Evolutionary conservation across 768 basidiomycete species (phyloP).

Genomic region (Rhizopogon salebrosus): DNA sequence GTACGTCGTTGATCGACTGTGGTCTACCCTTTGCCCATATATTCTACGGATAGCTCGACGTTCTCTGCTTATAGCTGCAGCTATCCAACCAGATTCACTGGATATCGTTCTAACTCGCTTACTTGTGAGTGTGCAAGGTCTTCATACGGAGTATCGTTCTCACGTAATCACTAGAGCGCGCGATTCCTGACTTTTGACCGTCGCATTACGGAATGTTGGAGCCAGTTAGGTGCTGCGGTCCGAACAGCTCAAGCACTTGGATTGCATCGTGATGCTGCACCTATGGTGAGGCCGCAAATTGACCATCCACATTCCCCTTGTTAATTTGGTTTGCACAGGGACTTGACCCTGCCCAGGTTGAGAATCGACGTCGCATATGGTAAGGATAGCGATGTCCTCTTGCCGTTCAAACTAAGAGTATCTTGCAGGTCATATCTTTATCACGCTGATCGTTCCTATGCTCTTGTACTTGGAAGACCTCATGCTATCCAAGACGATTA

Average conservation of each 20-base stretch:
- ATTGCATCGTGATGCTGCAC: conserved; percentile 82
- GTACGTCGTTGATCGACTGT: conserved; percentile 43
- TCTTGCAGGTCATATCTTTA: conserved; percentile 75
- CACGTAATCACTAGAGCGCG: conserved; percentile 46
- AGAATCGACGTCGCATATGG: conserved; percentile 91
- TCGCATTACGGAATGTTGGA: conserved; percentile 94
- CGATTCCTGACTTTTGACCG: conserved; percentile 68
- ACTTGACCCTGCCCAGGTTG: conserved; percentile 69
- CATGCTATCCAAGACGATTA: conserved; percentile 87
- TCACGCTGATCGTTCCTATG: conserved; percentile 91
- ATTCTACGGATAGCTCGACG: conserved; percentile 56
- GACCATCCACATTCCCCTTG: conserved; percentile 1
- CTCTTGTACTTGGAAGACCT: conserved; percentile 86
- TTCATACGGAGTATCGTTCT: neutral
- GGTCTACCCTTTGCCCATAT: conserved; percentile 15
- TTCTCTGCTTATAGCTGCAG: conserved; percentile 85
- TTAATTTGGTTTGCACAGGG: conserved; percentile 36
- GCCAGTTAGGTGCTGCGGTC: conserved; percentile 88
- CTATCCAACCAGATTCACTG: conserved; percentile 87
- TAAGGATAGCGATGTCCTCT: conserved; percentile 24
- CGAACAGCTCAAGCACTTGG: conserved; percentile 92
- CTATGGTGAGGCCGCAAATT: conserved; percentile 51
- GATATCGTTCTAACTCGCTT: conserved; percentile 92
- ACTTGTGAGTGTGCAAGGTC: conserved; percentile 37
- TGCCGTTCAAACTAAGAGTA: conserved; percentile 3